phyloP scores from a whole-genome alignment of 768 basidiomycete genomes.

The Tubosaeta brunneosetosa region DNA sequence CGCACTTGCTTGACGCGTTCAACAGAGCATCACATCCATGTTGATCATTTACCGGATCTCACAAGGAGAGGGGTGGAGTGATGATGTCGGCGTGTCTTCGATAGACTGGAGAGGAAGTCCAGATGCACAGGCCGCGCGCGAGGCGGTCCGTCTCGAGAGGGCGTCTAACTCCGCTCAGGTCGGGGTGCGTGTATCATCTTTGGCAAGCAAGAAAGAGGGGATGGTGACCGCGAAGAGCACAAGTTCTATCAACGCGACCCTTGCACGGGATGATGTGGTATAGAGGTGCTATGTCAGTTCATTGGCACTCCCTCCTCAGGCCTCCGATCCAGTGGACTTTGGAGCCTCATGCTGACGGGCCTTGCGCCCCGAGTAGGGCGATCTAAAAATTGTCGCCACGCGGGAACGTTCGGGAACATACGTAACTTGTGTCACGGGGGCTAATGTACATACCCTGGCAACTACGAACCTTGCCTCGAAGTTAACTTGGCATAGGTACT shows the following conservation, averaged over 20 bases:
- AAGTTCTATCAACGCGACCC: not conserved
- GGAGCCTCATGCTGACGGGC: not conserved
- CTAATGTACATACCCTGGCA: no score
- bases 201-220: conserved; percentile 4
- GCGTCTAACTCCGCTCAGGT: not conserved
- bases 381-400: no score
- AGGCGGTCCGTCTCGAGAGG: not conserved
- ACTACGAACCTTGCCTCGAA: no score
- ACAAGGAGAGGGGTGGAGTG: conserved; percentile 13
- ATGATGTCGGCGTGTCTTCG: conserved; percentile 2
- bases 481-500: no score
- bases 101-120: conserved; percentile 14
- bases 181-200: not conserved
- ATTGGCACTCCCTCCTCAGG: not conserved
- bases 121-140: not conserved
- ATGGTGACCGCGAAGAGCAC: not conserved
- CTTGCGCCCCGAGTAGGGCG: not conserved
- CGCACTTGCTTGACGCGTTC: not conserved
- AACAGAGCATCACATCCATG: conserved; percentile 13
- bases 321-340: not conserved
- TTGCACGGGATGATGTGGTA: not conserved
- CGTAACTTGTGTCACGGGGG: no score
- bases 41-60: conserved; percentile 22
- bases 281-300: not conserved
- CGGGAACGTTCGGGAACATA: not conserved